Percentiles rank a stretch among this genome's conserved stretches.
phyloP scores from a whole-genome alignment of 2,329 filamentous ascomycete genomes.

The Neodidymelliopsis sp. region DNA sequence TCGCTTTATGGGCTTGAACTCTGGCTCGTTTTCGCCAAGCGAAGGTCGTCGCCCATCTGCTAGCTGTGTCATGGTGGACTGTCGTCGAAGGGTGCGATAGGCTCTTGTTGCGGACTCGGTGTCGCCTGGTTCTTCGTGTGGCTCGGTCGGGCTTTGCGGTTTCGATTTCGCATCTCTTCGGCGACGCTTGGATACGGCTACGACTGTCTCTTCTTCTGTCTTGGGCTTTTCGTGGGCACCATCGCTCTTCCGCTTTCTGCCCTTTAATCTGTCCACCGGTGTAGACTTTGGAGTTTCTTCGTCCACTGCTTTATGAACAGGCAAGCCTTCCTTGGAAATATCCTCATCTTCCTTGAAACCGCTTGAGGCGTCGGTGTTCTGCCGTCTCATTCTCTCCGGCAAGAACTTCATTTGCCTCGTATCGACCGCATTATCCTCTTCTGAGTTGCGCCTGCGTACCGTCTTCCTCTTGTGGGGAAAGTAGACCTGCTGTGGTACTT shows the following conservation, averaged over 20 bases:
- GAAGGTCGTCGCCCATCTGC: slow-evolving; percentile 34
- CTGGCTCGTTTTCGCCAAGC: slow-evolving; percentile 29
- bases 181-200: slow-evolving; percentile 29
- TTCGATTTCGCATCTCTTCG: slow-evolving; percentile 15
- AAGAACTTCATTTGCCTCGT: slow-evolving; percentile 40
- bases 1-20: slow-evolving; percentile 34
- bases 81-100: slow-evolving; percentile 31
- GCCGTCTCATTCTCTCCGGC: slow-evolving; percentile 36
- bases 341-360: slow-evolving; percentile 18
- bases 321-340: not conserved
- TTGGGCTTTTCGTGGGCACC: slow-evolving; percentile 9
- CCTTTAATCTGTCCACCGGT: slow-evolving; percentile 5
- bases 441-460: slow-evolving; percentile 30
- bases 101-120: slow-evolving; percentile 5
- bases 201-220: slow-evolving; percentile 13
- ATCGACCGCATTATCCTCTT: slow-evolving; percentile 23
- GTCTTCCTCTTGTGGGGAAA: slow-evolving; percentile 41
- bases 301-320: not conserved
- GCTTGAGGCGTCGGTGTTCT: slow-evolving; percentile 18
- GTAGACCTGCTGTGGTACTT: slow-evolving; percentile 35
- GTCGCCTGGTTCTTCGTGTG: slow-evolving; percentile 3
- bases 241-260: slow-evolving; percentile 29
- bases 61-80: slow-evolving; percentile 49
- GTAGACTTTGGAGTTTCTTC: not conserved
- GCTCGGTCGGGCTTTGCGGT: slow-evolving; percentile 7